Conservation (phyloP, 1,284 basidiomycete genomes). For the Leucoagaricus sp. region DNA sequence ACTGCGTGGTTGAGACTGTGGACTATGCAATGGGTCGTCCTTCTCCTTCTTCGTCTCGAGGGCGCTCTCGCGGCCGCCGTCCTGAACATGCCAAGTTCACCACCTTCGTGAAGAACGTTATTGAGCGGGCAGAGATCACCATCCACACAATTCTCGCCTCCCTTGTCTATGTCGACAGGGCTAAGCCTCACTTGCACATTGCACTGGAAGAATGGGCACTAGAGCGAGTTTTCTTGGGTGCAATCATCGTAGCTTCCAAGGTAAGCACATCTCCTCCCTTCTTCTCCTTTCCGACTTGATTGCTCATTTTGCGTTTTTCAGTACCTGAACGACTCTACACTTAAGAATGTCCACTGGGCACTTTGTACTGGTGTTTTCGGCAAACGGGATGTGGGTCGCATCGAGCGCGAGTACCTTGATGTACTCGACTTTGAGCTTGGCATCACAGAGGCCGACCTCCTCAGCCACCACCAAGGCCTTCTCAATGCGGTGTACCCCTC, state of each 20-base stretch:
- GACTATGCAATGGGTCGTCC: conserved; percentile 69
- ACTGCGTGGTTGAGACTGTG: conserved; percentile 67
- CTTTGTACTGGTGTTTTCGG: conserved; percentile 78
- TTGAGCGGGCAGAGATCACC: conserved; percentile 67
- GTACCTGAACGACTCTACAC: conserved; percentile 75
- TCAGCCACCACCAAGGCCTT: conserved; percentile 59
- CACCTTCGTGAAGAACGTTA: conserved; percentile 62
- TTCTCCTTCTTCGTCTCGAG: conserved; percentile 48
- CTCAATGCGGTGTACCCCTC: conserved; percentile 32
- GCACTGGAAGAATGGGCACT: conserved; percentile 78
- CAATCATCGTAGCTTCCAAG: conserved; percentile 72
- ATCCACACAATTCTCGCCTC: conserved; percentile 62
- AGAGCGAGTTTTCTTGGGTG: conserved; percentile 74
- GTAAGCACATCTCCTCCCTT: conserved; percentile 38
- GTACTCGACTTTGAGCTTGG: conserved; percentile 72
- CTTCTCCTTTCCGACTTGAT: conserved; percentile 20
- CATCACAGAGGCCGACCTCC: conserved; percentile 61
- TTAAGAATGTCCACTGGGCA: conserved; percentile 80
- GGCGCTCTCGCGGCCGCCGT: conserved; percentile 46
- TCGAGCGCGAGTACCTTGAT: conserved; percentile 77
- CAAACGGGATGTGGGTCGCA: conserved; percentile 74
- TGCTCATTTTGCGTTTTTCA: conserved; percentile 27
- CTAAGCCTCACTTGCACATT: conserved; percentile 72
- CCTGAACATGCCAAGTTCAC: conserved; percentile 57
- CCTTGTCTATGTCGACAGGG: conserved; percentile 71